Percentiles rank a stretch among this genome's conserved stretches.
These are phyloP conservation scores for Amoebophrya sp. DNA, from an alignment of 169 alveolate genomes.

Conservation along the genomic window DNA sequence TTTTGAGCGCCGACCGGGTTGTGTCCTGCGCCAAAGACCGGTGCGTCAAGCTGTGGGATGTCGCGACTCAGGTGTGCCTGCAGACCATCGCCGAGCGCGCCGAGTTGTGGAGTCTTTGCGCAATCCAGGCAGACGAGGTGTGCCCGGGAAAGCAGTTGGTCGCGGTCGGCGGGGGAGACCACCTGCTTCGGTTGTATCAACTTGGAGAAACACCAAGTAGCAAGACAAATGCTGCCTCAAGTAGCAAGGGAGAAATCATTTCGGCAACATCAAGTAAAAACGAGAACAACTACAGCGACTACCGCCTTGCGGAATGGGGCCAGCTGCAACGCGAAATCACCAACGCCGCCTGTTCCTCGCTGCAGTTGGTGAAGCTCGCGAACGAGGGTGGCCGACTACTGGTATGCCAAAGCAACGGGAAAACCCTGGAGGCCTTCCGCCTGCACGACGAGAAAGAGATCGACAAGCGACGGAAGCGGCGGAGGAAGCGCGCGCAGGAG, in stretches of 20 bases:
- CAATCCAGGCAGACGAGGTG: neutral
- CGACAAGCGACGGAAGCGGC: neutral
- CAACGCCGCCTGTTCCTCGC: neutral
- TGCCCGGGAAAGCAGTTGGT: neutral
- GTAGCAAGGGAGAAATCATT: no score
- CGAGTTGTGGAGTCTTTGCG: neutral
- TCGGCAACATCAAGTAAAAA: no score
- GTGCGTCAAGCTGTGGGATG: neutral
- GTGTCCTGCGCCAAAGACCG: neutral
- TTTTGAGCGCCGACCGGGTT: neutral
- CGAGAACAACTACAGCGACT: no score
- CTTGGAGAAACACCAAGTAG: no score
- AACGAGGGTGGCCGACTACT: neutral
- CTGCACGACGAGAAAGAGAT: neutral
- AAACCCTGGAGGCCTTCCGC: neutral
- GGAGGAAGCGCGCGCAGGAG: neutral
- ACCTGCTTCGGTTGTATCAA: no score
- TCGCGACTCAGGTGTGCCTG: conserved; percentile 6
- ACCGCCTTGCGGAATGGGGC: no score
- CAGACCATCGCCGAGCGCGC: neutral
- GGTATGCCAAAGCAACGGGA: neutral
- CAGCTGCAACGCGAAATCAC: neutral
- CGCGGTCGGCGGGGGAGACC: no score
- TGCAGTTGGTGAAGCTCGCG: neutral
- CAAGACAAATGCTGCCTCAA: no score